Base-by-base conservation (phyloP, 1,284 basidiomycete genomes). In the Xerocomus nothofagi region DNA sequence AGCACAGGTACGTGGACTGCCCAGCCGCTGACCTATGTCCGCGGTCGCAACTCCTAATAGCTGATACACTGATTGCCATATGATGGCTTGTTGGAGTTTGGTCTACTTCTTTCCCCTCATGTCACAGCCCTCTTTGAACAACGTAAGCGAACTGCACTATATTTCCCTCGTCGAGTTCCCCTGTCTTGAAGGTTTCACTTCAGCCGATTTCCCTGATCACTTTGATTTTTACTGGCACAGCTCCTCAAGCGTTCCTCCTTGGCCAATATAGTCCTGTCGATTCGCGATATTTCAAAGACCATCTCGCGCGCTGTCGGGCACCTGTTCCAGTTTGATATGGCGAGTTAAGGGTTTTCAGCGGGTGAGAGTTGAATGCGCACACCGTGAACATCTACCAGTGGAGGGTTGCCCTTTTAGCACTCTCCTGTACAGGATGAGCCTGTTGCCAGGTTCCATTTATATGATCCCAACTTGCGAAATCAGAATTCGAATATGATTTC, bases 391-490 rank as follows among this genome's bases (percentile, higher is more conserved):
- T 57, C 33, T 21, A 29, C 29, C 46, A 24, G 42, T 20, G 17
- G 26, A 40, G n/a, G 26, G 30, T 46, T 51, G 30, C 54, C 39
- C 44, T 44, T 51, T 63, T 44, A 26, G 55, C 39, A 17, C 39
- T 15, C 34, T 44, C 29, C 44, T 44, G 45, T 46, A 18, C 23
- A 32, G 41, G 36, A 34, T 32, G 39, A 42, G 20, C 14, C 36
- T 27, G 34, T 30, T 29, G 18, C 20, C n/a, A 32, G 39, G 44
- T 33, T 30, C 46, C 37, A 40, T 51, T 31, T 52, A 50, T 23
- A 55, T 63, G 64, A 59, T 51, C 27, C 29, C 36, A 44, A 32
- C 42, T 15, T 30, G 40, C 40, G 34, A 60, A 44, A 64, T 47
- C 62, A 56, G 31, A 31, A 64, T 47, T 60, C 52, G 31, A 31